Percentiles rank a stretch among this genome's conserved stretches.
Evolutionary conservation across 495 filamentous ascomycete species (phyloP).

Genomic region (Terfezia claveryi): DNA sequence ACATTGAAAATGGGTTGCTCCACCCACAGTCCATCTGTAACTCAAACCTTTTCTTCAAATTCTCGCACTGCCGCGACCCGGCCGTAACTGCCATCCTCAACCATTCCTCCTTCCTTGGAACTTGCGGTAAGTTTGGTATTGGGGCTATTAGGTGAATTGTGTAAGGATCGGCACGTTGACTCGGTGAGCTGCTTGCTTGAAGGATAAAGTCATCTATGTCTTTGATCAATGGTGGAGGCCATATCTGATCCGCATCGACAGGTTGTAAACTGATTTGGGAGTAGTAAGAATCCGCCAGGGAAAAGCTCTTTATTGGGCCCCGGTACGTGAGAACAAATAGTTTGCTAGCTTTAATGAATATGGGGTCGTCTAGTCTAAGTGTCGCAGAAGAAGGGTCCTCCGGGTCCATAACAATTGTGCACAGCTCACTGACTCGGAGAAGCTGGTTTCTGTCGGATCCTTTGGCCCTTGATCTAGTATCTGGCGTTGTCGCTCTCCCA

Average conservation of each 20-base stretch:
- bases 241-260: slow-evolving; percentile 6
- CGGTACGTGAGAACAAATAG: slow-evolving; percentile 13
- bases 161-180: slow-evolving; percentile 1
- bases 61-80: background rate
- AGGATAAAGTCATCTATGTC: background rate
- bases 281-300: slow-evolving; percentile 11
- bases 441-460: slow-evolving; percentile 4
- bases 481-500: slow-evolving; percentile 1
- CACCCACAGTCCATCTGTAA: slow-evolving; percentile 12
- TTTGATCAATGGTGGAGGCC: slow-evolving; percentile 6
- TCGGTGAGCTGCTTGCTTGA: background rate
- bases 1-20: slow-evolving; percentile 6
- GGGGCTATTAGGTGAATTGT: background rate
- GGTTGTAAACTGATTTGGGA: slow-evolving; percentile 7
- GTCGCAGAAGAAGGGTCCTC: slow-evolving; percentile 10
- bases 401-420: slow-evolving; percentile 11
- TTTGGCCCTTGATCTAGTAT: background rate
- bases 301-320: slow-evolving; percentile 10
- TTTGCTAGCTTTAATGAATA: slow-evolving; percentile 14
- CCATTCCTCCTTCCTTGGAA: background rate
- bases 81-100: background rate
- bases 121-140: background rate
- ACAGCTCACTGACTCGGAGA: slow-evolving; percentile 11
- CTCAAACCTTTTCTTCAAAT: background rate
- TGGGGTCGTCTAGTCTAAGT: slow-evolving; percentile 16